These are phyloP conservation scores for Tripterygium wilfordii DNA, from an alignment of 177 flowering plant genomes.

Conservation along the genomic window DNA sequence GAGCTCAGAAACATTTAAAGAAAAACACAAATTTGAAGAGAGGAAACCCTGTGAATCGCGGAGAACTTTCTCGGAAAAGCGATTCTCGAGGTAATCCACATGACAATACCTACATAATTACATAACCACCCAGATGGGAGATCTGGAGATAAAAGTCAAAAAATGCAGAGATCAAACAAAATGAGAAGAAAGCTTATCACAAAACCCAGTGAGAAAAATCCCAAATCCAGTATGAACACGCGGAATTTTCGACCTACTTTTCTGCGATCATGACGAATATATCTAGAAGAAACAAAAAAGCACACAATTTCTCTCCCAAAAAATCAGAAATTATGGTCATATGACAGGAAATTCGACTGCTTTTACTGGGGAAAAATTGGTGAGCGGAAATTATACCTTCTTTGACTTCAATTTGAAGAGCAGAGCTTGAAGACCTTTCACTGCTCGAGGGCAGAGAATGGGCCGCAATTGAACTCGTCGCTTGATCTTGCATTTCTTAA, in stretches of 20 bases:
- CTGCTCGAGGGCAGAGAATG: constrained; percentile 87
- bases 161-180: too few species aligned
- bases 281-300: not conserved
- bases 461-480: constrained; percentile 56
- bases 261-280: not conserved
- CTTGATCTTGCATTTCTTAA: constrained; percentile 68
- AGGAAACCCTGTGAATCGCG: not conserved
- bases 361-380: not conserved
- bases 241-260: too few species aligned
- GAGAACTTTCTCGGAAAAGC: constrained; percentile 1
- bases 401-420: constrained; percentile 67
- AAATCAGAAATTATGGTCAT: too few species aligned
- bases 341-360: too few species aligned
- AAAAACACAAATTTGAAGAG: not conserved
- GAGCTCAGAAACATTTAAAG: not conserved
- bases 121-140: constrained; percentile 9
- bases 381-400: constrained; percentile 48
- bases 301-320: not conserved
- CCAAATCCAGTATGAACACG: not conserved
- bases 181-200: too few species aligned
- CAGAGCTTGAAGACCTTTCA: constrained; percentile 92
- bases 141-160: too few species aligned
- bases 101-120: too few species aligned
- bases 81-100: not conserved
- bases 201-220: constrained; percentile 4